These are phyloP conservation scores for Schizochytrium sp. DNA, from an alignment of 108 stramenopile species.

Conservation along the genomic window DNA sequence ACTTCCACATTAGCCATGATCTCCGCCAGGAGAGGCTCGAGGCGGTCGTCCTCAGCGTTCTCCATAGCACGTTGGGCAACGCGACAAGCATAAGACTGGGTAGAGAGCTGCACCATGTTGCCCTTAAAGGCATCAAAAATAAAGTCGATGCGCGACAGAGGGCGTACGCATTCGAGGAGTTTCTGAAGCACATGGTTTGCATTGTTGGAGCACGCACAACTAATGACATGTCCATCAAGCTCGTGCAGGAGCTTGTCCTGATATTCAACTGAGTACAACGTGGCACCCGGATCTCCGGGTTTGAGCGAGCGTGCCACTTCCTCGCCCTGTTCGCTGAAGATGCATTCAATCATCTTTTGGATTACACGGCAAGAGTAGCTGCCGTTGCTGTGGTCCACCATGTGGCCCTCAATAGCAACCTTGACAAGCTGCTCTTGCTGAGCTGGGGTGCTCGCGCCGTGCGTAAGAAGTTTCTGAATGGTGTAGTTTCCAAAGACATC, in stretches of 20 bases:
- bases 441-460: slow-evolving; percentile 17
- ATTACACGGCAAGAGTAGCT: slow-evolving; percentile 52
- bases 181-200: slow-evolving; percentile 54
- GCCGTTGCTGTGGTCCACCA: slow-evolving; percentile 18
- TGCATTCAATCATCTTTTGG: slow-evolving; percentile 14
- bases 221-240: slow-evolving; percentile 14
- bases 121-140: slow-evolving; percentile 93
- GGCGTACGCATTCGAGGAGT: slow-evolving; percentile 35
- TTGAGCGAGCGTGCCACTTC: neutral
- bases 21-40: slow-evolving; percentile 85
- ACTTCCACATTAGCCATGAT: slow-evolving; percentile 90
- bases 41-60: slow-evolving; percentile 85
- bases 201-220: slow-evolving; percentile 23
- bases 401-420: slow-evolving; percentile 36
- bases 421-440: slow-evolving; percentile 48
- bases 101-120: slow-evolving; percentile 90
- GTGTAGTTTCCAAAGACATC: slow-evolving; percentile 90
- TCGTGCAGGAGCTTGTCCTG: slow-evolving; percentile 43
- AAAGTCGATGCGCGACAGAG: slow-evolving; percentile 71
- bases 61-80: slow-evolving; percentile 96
- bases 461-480: slow-evolving; percentile 35
- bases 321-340: slow-evolving; percentile 32
- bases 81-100: slow-evolving; percentile 96
- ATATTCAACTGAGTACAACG: slow-evolving; percentile 41
- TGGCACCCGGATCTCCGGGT: slow-evolving; percentile 10